Evolutionary conservation across 257 asterid species (phyloP).

Genomic region (Solanum sejunctum): DNA sequence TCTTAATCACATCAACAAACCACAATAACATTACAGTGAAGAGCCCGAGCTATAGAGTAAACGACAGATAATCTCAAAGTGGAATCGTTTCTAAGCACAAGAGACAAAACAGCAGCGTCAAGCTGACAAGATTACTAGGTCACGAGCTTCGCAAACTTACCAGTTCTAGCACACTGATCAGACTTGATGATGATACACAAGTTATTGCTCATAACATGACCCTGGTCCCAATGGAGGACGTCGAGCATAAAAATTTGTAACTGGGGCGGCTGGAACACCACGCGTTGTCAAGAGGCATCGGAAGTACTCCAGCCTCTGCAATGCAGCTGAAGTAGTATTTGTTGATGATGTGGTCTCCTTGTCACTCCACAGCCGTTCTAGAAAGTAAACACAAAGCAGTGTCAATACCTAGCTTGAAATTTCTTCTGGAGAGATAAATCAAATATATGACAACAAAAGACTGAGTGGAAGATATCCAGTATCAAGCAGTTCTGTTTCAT

Average conservation of each 20-base stretch:
- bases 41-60: background rate
- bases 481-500: background rate
- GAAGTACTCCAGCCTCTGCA: conserved; percentile 61
- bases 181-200: background rate
- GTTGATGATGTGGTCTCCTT: conserved; percentile 24
- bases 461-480: background rate
- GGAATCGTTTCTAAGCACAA: background rate
- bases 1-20: background rate
- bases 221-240: conserved; percentile 59
- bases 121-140: background rate
- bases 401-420: background rate
- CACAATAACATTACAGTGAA: background rate
- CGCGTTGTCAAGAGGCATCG: conserved; percentile 80
- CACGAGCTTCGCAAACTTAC: background rate
- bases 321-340: conserved; percentile 10
- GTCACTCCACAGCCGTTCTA: conserved; percentile 79
- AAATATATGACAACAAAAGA: background rate
- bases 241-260: conserved; percentile 45
- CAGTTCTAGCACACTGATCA: background rate
- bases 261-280: conserved; percentile 84
- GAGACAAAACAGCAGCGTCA: background rate
- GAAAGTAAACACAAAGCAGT: background rate
- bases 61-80: background rate
- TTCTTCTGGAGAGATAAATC: background rate
- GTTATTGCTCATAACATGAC: conserved; percentile 69